phyloP scores from a whole-genome alignment of 176 grass and related monocot species.

The Hyparrhenia diplandra region DNA sequence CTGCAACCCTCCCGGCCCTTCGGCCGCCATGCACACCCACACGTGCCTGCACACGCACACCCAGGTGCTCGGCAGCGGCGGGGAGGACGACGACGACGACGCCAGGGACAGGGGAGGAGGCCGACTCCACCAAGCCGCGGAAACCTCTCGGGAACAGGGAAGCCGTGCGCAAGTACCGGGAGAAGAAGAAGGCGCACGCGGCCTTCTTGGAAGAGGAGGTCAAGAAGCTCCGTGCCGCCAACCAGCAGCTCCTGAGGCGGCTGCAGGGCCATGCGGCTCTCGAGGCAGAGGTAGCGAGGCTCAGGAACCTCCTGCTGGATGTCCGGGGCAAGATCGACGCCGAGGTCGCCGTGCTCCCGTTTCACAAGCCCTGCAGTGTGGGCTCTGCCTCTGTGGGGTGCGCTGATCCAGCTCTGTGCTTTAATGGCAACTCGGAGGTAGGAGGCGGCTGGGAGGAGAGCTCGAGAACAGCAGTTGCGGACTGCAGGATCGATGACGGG shows the following conservation, averaged over 20 bases:
- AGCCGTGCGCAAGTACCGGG: conserved; percentile 89
- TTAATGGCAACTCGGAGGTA: conserved; percentile 28
- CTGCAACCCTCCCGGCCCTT: conserved; percentile 62
- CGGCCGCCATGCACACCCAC: conserved; percentile 65
- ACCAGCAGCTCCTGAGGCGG: conserved; percentile 58
- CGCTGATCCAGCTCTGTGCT: conserved; percentile 26
- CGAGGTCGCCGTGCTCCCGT: conserved; percentile 50
- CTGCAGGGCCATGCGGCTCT: conserved; percentile 62
- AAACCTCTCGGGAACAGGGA: conserved; percentile 64
- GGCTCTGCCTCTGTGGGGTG: conserved; percentile 35
- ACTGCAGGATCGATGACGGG: conserved; percentile 12
- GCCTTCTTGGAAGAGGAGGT: conserved; percentile 87
- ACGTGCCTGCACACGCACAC: conserved; percentile 84
- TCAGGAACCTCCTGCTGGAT: conserved; percentile 74
- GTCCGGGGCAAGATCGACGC: conserved; percentile 70
- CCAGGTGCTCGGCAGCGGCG: conserved; percentile 41
- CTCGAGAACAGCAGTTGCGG: conserved; percentile 10
- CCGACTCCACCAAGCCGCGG: conserved; percentile 26
- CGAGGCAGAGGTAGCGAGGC: conserved; percentile 65
- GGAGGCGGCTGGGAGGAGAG: conserved; percentile 38
- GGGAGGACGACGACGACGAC: conserved; percentile 45
- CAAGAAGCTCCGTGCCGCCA: conserved; percentile 56
- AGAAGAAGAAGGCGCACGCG: conserved; percentile 97
- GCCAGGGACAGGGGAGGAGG: conserved; percentile 29
- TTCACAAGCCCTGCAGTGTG: conserved; percentile 45